Conservation (phyloP, 768 basidiomycete genomes). For the Panaeolus papilionaceus region DNA sequence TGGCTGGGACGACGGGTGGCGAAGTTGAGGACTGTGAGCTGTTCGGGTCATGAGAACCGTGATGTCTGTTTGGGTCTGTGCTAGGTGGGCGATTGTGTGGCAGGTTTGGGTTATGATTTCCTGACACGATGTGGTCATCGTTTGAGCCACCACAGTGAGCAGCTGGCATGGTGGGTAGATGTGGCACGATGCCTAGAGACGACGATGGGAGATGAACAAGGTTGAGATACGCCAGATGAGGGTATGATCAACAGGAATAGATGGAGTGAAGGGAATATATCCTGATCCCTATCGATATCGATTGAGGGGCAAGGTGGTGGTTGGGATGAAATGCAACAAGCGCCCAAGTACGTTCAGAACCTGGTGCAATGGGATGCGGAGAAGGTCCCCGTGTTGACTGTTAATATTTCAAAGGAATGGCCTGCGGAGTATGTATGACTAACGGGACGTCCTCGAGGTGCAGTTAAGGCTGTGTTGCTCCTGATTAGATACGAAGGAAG, state of each 20-base stretch:
- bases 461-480: conserved; percentile 7
- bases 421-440: conserved; percentile 1
- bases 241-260: background rate
- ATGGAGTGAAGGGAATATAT: background rate
- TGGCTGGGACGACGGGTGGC: background rate
- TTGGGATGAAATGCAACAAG: background rate
- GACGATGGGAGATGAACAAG: background rate
- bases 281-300: conserved; percentile 5
- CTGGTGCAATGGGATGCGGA: background rate
- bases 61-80: background rate
- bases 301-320: background rate
- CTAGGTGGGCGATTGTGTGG: background rate
- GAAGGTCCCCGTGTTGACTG: background rate
- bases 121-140: background rate
- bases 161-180: background rate
- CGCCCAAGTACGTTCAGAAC: background rate
- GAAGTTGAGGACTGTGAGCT: background rate
- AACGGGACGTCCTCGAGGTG: background rate
- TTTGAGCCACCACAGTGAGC: background rate
- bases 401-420: conserved; percentile 1
- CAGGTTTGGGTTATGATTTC: background rate
- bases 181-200: background rate
- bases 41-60: background rate
- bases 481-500: conserved; percentile 1
- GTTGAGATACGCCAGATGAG: background rate